Conservation (phyloP, 2,329 filamentous ascomycete genomes). For the Celoporthe dispersa region DNA sequence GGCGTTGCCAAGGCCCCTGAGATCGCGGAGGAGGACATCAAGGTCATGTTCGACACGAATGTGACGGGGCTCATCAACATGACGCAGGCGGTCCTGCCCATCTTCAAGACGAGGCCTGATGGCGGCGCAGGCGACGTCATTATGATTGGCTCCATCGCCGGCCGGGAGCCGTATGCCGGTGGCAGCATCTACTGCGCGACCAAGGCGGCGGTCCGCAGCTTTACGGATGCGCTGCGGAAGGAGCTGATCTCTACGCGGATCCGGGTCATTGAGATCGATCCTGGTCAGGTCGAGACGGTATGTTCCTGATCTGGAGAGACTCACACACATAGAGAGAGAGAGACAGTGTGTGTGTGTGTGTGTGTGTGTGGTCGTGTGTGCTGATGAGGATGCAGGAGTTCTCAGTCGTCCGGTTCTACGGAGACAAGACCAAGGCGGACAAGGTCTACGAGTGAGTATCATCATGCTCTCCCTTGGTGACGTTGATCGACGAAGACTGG, state of each 20-base stretch:
- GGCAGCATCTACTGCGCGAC: slow-evolving; percentile 93
- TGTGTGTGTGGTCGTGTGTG: neutral
- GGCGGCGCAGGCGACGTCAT: slow-evolving; percentile 90
- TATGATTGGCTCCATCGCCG: slow-evolving; percentile 92
- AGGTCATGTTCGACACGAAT: slow-evolving; percentile 89
- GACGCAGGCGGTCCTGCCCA: slow-evolving; percentile 86
- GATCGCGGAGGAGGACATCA: slow-evolving; percentile 81
- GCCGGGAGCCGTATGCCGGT: slow-evolving; percentile 81
- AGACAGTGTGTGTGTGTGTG: neutral
- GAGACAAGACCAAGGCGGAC: slow-evolving; percentile 87
- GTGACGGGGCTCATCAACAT: slow-evolving; percentile 92
- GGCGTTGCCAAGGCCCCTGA: slow-evolving; percentile 84
- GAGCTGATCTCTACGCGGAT: slow-evolving; percentile 83
- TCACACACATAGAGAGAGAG: neutral
- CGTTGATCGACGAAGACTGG: neutral
- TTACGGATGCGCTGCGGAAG: slow-evolving; percentile 80
- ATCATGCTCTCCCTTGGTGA: neutral
- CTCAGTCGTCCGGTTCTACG: slow-evolving; percentile 84
- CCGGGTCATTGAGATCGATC: slow-evolving; percentile 85
- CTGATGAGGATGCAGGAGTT: slow-evolving; percentile 65
- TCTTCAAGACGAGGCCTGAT: slow-evolving; percentile 76
- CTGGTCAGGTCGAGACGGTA: slow-evolving; percentile 89
- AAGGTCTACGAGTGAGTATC: slow-evolving; percentile 79
- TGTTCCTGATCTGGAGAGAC: slow-evolving; percentile 32
- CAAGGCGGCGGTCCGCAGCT: slow-evolving; percentile 85